Evolutionary conservation across 2,329 filamentous ascomycete genomes (phyloP).

Genomic region (Xylaria sp.): DNA sequence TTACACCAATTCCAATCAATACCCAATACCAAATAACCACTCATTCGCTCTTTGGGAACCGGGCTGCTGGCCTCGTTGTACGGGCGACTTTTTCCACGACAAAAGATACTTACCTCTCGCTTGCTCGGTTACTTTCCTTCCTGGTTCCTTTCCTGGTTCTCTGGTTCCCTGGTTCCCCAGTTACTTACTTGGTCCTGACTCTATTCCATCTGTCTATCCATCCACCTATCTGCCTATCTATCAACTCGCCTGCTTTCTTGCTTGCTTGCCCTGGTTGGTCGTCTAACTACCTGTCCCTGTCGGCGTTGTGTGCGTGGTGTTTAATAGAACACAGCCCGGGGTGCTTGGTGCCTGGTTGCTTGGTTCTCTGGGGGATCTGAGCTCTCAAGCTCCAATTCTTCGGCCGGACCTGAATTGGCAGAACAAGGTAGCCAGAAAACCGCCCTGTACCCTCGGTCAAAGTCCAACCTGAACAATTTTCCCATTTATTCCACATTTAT

Average conservation of each 20-base stretch:
- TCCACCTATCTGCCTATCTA: not conserved
- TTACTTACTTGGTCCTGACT: not conserved
- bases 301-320: conserved; percentile 23
- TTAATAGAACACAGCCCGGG: conserved; percentile 9
- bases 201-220: not conserved
- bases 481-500: conserved; percentile 23
- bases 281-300: not conserved
- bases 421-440: conserved; percentile 10
- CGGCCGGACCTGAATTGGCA: conserved; percentile 23
- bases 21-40: conserved; percentile 13
- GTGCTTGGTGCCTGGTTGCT: conserved; percentile 8
- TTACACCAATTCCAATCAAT: conserved; percentile 24
- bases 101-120: not conserved
- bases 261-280: not conserved
- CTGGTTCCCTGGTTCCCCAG: not conserved
- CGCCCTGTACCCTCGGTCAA: conserved; percentile 28
- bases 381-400: conserved; percentile 36
- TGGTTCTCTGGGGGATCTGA: conserved; percentile 33
- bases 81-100: conserved; percentile 24
- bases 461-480: conserved; percentile 28
- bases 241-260: not conserved
- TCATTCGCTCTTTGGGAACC: conserved; percentile 23
- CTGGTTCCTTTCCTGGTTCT: too few relatives aligned
- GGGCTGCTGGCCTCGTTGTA: conserved; percentile 22
- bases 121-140: not conserved